Conservation (phyloP, 345 rosid genomes). For the Aethionema arabicum region DNA sequence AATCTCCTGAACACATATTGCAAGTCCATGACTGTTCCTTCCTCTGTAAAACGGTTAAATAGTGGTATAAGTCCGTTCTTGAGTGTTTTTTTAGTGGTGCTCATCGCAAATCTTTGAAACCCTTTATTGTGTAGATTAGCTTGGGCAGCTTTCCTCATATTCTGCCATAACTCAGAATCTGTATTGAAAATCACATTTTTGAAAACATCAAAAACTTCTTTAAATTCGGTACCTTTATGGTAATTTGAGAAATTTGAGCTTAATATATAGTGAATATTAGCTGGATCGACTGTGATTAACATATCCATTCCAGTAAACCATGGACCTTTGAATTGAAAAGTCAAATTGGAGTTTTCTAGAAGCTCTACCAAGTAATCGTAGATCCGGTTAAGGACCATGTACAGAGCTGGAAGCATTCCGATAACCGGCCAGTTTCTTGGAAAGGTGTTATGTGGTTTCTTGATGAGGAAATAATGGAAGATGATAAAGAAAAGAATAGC, state of each 20-base stretch:
- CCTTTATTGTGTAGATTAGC: neutral
- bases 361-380: slow-evolving; percentile 20
- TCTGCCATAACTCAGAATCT: slow-evolving; percentile 31
- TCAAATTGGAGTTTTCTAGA: slow-evolving; percentile 14
- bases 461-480: slow-evolving; percentile 1
- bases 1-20: slow-evolving; percentile 60
- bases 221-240: slow-evolving; percentile 27
- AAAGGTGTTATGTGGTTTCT: neutral
- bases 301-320: slow-evolving; percentile 20
- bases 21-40: slow-evolving; percentile 38
- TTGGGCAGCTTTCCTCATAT: slow-evolving; percentile 19
- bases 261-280: slow-evolving; percentile 31
- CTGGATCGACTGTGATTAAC: slow-evolving; percentile 32
- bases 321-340: slow-evolving; percentile 27
- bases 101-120: slow-evolving; percentile 24
- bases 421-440: slow-evolving; percentile 6
- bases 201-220: slow-evolving; percentile 18
- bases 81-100: slow-evolving; percentile 5
- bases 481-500: slow-evolving; percentile 12
- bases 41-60: slow-evolving; percentile 30
- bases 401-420: slow-evolving; percentile 11
- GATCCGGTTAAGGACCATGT: slow-evolving; percentile 6
- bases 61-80: slow-evolving; percentile 42
- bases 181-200: slow-evolving; percentile 29
- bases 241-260: slow-evolving; percentile 33